Conservation (phyloP, 495 filamentous ascomycete species). For the Penicilliopsis zonata region DNA sequence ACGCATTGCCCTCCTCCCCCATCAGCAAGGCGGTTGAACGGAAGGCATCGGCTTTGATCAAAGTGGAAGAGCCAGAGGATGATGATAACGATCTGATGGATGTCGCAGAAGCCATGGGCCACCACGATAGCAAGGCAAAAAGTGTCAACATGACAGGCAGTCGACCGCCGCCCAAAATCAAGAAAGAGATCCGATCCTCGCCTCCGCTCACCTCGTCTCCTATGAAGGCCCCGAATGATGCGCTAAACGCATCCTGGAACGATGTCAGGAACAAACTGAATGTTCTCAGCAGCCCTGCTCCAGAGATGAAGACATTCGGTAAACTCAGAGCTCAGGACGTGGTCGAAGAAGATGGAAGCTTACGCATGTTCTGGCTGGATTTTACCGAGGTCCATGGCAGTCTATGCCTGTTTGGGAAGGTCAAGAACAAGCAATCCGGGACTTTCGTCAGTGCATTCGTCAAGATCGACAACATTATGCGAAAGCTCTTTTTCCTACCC, state of each 20-base stretch:
- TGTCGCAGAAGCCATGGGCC: constrained; percentile 58
- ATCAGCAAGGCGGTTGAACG: constrained; percentile 68
- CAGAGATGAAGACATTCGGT: constrained; percentile 51
- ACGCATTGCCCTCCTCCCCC: constrained; percentile 78
- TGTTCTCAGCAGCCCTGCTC: constrained; percentile 59
- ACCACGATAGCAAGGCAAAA: constrained; percentile 46
- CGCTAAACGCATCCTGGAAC: constrained; percentile 83
- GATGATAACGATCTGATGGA: constrained; percentile 81
- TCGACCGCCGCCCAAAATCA: constrained; percentile 64
- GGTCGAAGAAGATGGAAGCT: constrained; percentile 78
- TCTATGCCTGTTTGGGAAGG: constrained; percentile 92
- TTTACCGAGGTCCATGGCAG: constrained; percentile 89
- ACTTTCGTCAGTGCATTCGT: constrained; percentile 83
- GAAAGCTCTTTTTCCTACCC: constrained; percentile 89
- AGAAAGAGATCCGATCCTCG: constrained; percentile 51
- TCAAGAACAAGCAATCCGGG: constrained; percentile 74
- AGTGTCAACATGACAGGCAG: constrained; percentile 83
- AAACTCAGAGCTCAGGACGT: constrained; percentile 73
- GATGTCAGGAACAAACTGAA: constrained; percentile 78
- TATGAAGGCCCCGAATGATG: constrained; percentile 40
- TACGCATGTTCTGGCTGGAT: constrained; percentile 94
- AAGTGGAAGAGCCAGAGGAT: constrained; percentile 53
- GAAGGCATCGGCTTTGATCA: constrained; percentile 46
- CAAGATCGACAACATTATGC: constrained; percentile 88
- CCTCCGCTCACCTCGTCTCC: constrained; percentile 75